phyloP scores from a whole-genome alignment of 2,329 filamentous ascomycete species.

The Colletotrichum sp. region DNA sequence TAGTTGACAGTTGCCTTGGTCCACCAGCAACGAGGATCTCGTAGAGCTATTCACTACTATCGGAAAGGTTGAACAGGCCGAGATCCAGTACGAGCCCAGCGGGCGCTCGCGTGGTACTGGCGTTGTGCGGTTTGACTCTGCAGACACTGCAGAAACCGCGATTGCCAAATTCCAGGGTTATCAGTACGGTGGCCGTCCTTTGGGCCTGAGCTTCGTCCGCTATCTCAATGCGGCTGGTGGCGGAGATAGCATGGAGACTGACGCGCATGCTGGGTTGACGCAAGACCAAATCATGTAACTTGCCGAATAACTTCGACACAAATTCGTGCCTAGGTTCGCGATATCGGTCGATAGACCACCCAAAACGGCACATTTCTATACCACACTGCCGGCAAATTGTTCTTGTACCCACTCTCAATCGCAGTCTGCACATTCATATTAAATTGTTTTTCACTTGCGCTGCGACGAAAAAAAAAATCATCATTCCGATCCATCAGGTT shows the following conservation, averaged over 20 bases:
- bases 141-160: constrained; percentile 87
- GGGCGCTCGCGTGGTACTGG: constrained; percentile 93
- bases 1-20: constrained; percentile 83
- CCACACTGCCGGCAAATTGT: background rate
- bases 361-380: background rate
- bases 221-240: constrained; percentile 75
- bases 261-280: constrained; percentile 77
- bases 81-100: constrained; percentile 98
- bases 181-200: constrained; percentile 92
- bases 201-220: constrained; percentile 92
- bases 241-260: constrained; percentile 81
- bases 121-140: constrained; percentile 90
- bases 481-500: background rate
- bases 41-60: constrained; percentile 98
- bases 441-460: background rate
- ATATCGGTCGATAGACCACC: background rate
- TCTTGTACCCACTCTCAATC: background rate
- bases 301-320: background rate
- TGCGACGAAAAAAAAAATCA: background rate
- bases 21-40: constrained; percentile 96
- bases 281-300: constrained; percentile 96
- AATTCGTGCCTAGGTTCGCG: background rate
- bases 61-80: constrained; percentile 96
- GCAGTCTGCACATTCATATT: background rate
- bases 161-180: constrained; percentile 98